These are phyloP conservation scores for Russula dissimulans DNA, from an alignment of 768 basidiomycete genomes.

Conservation along the genomic window DNA sequence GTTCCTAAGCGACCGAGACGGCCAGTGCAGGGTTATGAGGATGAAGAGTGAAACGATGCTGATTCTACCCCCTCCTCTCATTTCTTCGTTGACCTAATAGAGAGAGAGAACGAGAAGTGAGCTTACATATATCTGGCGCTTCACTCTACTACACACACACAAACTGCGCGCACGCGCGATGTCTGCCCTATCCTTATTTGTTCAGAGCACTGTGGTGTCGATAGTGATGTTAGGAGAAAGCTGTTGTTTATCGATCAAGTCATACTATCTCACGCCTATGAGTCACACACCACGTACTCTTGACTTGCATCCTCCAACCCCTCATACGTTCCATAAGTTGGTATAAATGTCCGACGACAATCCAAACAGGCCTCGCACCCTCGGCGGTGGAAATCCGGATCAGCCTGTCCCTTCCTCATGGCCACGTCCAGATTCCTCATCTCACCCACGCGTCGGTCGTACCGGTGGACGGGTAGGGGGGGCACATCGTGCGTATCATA, in stretches of 20 bases:
- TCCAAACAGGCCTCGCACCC: slow-evolving; percentile 13
- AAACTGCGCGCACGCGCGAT: no score
- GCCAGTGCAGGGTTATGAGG: slow-evolving; percentile 68
- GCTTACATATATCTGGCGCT: no score
- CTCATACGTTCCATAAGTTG: neutral
- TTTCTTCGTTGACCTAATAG: neutral
- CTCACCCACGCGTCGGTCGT: slow-evolving; percentile 21
- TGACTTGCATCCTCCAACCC: neutral
- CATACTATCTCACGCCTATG: neutral
- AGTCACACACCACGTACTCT: neutral
- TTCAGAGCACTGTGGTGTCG: no score
- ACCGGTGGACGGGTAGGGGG: slow-evolving; percentile 21
- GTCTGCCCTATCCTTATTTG: no score
- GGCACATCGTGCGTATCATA: slow-evolving; percentile 9
- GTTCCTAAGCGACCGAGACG: slow-evolving; percentile 66
- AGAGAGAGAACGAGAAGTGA: neutral
- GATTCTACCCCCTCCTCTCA: neutral
- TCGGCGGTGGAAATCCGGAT: slow-evolving; percentile 4
- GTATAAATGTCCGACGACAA: slow-evolving; percentile 8
- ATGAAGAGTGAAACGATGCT: slow-evolving; percentile 29
- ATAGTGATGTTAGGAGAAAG: no score
- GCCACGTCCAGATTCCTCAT: neutral
- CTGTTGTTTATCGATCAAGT: neutral
- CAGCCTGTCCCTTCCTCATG: neutral
- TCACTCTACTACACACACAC: no score